Percentiles rank a stretch among this genome's conserved stretches.
Conservation (phyloP, 2,329 filamentous ascomycete genomes). For the Chaetomium sp. region DNA sequence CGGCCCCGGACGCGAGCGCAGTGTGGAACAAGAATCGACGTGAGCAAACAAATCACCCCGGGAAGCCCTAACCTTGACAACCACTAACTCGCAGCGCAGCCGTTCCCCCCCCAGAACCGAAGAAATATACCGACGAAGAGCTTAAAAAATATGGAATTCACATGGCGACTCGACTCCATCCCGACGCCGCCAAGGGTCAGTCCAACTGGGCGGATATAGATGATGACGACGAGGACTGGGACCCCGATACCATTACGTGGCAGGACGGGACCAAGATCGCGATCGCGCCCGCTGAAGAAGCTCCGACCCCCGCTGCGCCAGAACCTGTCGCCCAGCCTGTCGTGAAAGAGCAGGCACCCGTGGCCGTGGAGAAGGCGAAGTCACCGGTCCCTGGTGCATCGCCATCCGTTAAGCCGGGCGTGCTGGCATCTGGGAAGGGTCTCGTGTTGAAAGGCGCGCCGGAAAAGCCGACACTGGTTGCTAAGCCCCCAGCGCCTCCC, state of each 20-base stretch:
- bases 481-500: conserved; percentile 68
- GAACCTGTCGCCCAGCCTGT: conserved; percentile 28
- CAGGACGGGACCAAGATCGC: conserved; percentile 84
- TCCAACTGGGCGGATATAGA: conserved; percentile 90
- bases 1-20: conserved; percentile 69
- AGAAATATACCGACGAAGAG: conserved; percentile 85
- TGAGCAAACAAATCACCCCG: conserved; percentile 46
- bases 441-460: conserved; percentile 67
- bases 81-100: conserved; percentile 46
- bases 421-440: conserved; percentile 58
- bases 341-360: conserved; percentile 36
- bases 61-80: not conserved
- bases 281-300: conserved; percentile 64
- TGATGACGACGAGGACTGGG: conserved; percentile 86
- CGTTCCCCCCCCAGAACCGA: conserved; percentile 67
- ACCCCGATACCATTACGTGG: conserved; percentile 83
- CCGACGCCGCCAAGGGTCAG: conserved; percentile 73
- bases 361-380: conserved; percentile 48
- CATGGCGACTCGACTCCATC: conserved; percentile 74
- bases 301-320: conserved; percentile 38
- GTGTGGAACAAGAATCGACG: conserved; percentile 92
- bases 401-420: conserved; percentile 48
- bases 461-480: conserved; percentile 72
- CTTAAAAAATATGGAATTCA: conserved; percentile 86
- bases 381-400: conserved; percentile 47